Evolutionary conservation across 305 asterid species (phyloP).

Genomic region (Fraxinus angustifolia): DNA sequence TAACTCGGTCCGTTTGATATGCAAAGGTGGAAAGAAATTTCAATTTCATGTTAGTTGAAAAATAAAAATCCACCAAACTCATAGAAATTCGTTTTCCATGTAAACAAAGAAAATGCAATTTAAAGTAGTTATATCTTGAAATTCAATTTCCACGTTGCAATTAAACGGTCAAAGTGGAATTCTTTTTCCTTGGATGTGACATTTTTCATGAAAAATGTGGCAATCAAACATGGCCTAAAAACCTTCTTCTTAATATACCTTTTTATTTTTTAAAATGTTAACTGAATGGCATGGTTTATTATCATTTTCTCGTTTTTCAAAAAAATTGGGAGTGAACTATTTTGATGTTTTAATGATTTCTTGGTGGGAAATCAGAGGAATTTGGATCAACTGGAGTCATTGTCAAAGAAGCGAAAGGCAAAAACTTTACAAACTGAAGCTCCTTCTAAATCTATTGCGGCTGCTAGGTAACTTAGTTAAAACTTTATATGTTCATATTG

Average conservation of each 20-base stretch:
- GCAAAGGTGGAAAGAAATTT: too few relatives aligned
- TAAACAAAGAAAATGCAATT: too few relatives aligned
- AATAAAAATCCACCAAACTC: too few relatives aligned
- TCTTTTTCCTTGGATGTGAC: too few relatives aligned
- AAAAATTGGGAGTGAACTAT: not conserved
- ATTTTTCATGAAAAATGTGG: too few relatives aligned
- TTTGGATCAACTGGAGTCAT: conserved; percentile 86
- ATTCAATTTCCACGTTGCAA: too few relatives aligned
- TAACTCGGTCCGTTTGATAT: not conserved
- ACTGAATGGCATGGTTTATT: not conserved
- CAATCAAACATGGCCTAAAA: not conserved
- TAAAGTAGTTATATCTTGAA: too few relatives aligned
- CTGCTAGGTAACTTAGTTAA: conserved; percentile 56
- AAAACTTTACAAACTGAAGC: conserved; percentile 83
- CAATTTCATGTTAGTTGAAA: too few relatives aligned
- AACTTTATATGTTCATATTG: not conserved
- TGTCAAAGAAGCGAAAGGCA: conserved; percentile 85
- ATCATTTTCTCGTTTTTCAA: not conserved
- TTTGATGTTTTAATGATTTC: not conserved
- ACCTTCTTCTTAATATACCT: not conserved
- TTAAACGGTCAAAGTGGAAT: too few relatives aligned
- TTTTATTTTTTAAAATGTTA: too few relatives aligned
- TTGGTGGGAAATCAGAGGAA: conserved; percentile 59
- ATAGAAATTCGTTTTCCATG: too few relatives aligned
- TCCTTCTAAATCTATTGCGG: conserved; percentile 90